These are phyloP conservation scores for Eremothecium cymbalariae DNA, from an alignment of 1,139 yeast genomes.

Conservation along the genomic window DNA sequence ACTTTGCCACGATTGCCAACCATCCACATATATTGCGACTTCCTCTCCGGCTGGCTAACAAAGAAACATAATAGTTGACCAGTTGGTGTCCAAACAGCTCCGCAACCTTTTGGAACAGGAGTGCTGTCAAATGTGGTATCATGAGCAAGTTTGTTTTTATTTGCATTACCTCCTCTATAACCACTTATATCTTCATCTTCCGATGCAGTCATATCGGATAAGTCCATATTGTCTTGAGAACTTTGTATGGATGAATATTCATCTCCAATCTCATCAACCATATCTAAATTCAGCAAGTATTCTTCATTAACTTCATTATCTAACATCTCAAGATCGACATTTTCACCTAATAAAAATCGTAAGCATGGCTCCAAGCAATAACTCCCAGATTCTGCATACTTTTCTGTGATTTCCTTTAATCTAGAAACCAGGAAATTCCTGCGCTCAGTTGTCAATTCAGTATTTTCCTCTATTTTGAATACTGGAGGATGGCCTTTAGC, in stretches of 20 bases:
- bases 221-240: conserved; percentile 25
- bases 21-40: conserved; percentile 33
- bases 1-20: conserved; percentile 41
- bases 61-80: conserved; percentile 81
- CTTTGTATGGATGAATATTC: conserved; percentile 28
- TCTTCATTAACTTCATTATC: conserved; percentile 22
- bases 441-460: conserved; percentile 46
- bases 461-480: conserved; percentile 73
- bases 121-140: conserved; percentile 58
- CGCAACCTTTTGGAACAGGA: conserved; percentile 89
- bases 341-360: conserved; percentile 74
- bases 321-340: conserved; percentile 43
- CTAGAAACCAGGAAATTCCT: conserved; percentile 43
- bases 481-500: conserved; percentile 41
- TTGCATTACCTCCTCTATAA: conserved; percentile 15
- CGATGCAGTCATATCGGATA: conserved; percentile 21
- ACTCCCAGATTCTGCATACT: conserved; percentile 47
- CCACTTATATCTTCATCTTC: conserved; percentile 26
- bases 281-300: conserved; percentile 26
- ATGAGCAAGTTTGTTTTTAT: conserved; percentile 12
- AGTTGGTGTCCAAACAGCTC: conserved; percentile 76
- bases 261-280: conserved; percentile 26
- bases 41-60: conserved; percentile 43
- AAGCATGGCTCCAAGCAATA: conserved; percentile 79
- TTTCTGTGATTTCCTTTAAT: conserved; percentile 48